These are phyloP conservation scores for Clausena lansium DNA, from an alignment of 345 rosid genomes.

Conservation along the genomic window DNA sequence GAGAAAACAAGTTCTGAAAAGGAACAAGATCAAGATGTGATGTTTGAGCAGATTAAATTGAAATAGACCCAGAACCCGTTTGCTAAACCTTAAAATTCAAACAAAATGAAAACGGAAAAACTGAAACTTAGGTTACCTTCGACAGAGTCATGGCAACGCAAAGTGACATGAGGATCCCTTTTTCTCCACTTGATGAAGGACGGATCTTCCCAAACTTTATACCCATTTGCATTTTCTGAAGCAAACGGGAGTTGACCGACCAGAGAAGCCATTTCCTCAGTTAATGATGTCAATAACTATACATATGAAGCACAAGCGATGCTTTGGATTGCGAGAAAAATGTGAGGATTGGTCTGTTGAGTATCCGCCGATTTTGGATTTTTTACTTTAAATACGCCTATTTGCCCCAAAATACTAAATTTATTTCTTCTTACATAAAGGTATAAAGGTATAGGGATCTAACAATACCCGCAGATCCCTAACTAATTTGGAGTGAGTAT, in stretches of 20 bases:
- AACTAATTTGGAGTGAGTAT: too few species aligned
- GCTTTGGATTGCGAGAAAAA: background rate
- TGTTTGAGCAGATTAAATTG: background rate
- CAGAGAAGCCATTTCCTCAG: slow-evolving; percentile 39
- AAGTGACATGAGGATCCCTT: slow-evolving; percentile 84
- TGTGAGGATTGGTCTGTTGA: background rate
- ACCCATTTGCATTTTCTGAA: slow-evolving; percentile 59
- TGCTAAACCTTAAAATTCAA: background rate
- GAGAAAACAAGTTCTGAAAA: background rate
- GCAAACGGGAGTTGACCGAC: slow-evolving; percentile 50
- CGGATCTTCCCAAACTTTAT: slow-evolving; percentile 77
- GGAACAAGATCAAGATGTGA: background rate
- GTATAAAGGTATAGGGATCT: too few species aligned
- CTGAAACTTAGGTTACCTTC: slow-evolving; percentile 41
- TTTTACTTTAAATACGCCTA: too few species aligned
- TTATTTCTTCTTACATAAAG: too few species aligned
- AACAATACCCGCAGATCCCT: too few species aligned
- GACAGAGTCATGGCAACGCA: slow-evolving; percentile 85
- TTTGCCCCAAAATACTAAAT: too few species aligned
- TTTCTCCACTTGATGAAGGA: slow-evolving; percentile 81
- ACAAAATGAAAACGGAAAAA: background rate
- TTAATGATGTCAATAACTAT: background rate
- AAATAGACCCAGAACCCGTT: background rate
- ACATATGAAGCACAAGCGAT: background rate
- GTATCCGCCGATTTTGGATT: background rate